Conservation (phyloP, 2,329 filamentous ascomycete genomes). For the Cordyceps pruinosa region DNA sequence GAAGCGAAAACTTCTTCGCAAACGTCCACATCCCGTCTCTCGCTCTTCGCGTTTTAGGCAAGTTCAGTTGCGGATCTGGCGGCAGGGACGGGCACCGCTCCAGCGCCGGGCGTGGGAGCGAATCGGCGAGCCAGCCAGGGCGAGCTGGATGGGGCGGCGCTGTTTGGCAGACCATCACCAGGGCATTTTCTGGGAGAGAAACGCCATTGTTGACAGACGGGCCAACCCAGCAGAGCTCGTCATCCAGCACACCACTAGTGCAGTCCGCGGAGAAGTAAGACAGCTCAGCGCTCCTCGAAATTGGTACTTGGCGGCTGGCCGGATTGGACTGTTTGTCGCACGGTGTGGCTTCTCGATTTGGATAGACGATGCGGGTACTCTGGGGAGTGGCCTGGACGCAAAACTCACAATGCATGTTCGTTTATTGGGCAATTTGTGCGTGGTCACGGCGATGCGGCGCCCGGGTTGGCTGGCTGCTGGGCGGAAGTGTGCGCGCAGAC, state of each 20-base stretch:
- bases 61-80: slow-evolving; percentile 7
- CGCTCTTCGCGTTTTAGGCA: slow-evolving; percentile 1
- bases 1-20: background rate
- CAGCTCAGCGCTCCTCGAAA: background rate
- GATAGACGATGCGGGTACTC: slow-evolving; percentile 9
- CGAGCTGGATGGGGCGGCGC: slow-evolving; percentile 1
- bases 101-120: background rate
- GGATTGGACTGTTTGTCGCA: slow-evolving; percentile 5
- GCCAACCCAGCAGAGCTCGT: background rate
- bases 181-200: background rate
- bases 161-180: background rate
- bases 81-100: slow-evolving; percentile 1
- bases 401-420: slow-evolving; percentile 12
- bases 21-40: background rate
- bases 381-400: slow-evolving; percentile 4
- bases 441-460: background rate
- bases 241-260: background rate
- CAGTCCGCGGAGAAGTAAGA: slow-evolving; percentile 8
- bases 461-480: background rate
- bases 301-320: slow-evolving; percentile 2
- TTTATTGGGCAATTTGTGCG: slow-evolving; percentile 10
- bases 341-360: slow-evolving; percentile 11
- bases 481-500: background rate
- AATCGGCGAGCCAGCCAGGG: slow-evolving; percentile 6
- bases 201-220: background rate